A percentile compares a stretch with the other conserved stretches of the same genome.
Evolutionary conservation across 495 filamentous ascomycete genomes (phyloP).

Genomic region (Neurospora africana): DNA sequence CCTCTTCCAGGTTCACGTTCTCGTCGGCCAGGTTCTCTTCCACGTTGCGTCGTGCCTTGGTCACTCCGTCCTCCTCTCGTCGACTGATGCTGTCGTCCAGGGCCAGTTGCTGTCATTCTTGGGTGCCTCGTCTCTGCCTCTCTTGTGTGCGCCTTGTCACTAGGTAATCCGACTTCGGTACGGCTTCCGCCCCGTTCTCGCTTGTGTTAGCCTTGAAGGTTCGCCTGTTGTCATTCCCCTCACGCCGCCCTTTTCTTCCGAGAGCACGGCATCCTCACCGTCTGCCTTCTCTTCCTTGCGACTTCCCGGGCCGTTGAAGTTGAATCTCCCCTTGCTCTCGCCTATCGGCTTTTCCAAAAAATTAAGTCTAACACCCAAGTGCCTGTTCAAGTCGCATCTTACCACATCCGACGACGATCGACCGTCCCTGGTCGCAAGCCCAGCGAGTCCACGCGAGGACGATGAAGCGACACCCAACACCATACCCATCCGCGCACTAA

Average conservation of each 20-base stretch:
- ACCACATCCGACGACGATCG: neutral
- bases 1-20: neutral
- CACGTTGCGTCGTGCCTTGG: neutral
- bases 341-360: neutral
- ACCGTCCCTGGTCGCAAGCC: neutral
- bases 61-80: neutral
- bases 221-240: neutral
- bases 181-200: neutral
- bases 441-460: neutral
- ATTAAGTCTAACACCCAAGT: neutral
- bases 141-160: slow-evolving; percentile 2
- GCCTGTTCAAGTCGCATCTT: neutral
- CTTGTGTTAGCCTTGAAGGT: neutral
- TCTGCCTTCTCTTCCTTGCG: neutral
- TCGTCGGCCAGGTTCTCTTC: neutral
- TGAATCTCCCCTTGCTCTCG: neutral
- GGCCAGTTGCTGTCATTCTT: slow-evolving; percentile 6
- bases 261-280: neutral
- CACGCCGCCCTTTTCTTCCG: neutral
- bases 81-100: slow-evolving; percentile 4
- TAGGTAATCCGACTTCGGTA: neutral
- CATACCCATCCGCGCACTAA: neutral
- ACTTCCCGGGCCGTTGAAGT: neutral
- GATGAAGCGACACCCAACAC: neutral
- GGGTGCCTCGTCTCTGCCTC: slow-evolving; percentile 11